Evolutionary conservation across 352 stramenopile genomes (phyloP), one percentile per base, ranked within the genome.

Genomic region (Globisporangium barbulae): DNA sequence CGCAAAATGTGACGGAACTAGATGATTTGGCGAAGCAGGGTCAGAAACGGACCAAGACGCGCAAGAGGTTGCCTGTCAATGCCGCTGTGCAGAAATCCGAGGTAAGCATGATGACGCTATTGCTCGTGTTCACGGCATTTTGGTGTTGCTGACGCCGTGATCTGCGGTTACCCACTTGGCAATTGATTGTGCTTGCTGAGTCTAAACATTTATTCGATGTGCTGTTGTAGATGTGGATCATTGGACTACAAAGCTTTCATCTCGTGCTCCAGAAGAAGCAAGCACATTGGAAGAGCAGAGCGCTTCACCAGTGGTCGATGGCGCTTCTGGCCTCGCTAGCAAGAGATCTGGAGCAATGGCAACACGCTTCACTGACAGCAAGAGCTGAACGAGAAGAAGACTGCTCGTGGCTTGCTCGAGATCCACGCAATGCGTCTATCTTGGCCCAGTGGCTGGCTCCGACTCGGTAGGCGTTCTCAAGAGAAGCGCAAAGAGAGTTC

Each of bases 211-310:
- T 28, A 28, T 61, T 8, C n/a, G 7, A 17, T 39, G 28, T 28
- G 6, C 8, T 50, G 25, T 28, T 53, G 50, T n/a, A 87, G 78
- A 66, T 87, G 31, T 80, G 73, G 71, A 56, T 61, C 17, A 74
- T 84, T 49, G 78, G 78, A 37, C 57, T 84, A 15, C 58, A 72
- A 50, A 72, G 65, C 9, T 84, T 87, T 31, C 61, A 72, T 28
- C 44, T 87, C 19, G 63, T 68, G 21, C 56, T 84, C 9, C 37
- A 65, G 59, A 37, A 55, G 12, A 60, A 47, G 22, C 39, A 28
- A 49, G 72, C 70, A n/a, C 57, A 30, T 13, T 57, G 52, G 52
- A 42, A 19, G 37, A 67, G 2, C 13, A 65, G 61, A 41, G n/a
- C 42, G 59, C 21, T 37, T 0, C 7, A 13, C 15, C 42, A 61